Evolutionary conservation across 1,139 yeast species (phyloP).

Genomic region (Hemisphaericaspora xylanilytica): DNA sequence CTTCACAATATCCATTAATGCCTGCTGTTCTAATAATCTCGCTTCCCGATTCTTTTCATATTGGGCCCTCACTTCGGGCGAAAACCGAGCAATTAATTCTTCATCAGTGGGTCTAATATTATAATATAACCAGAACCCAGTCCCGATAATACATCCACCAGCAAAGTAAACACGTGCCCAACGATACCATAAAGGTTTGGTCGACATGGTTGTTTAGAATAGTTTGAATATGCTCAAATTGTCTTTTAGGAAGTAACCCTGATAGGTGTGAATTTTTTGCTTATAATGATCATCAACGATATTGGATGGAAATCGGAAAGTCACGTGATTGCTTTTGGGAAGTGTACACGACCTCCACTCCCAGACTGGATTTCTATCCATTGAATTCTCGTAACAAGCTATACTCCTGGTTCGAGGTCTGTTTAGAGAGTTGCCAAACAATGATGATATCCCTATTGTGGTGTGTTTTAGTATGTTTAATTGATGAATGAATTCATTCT

Average conservation of each 20-base stretch:
- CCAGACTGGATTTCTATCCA: too few species aligned
- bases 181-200: slow-evolving; percentile 49
- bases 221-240: too few species aligned
- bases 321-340: too few species aligned
- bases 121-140: slow-evolving; percentile 65
- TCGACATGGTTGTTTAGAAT: slow-evolving; percentile 12
- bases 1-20: slow-evolving; percentile 62
- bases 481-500: too few species aligned
- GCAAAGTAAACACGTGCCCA: slow-evolving; percentile 60
- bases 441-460: too few species aligned
- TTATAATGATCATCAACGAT: background rate
- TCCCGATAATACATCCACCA: slow-evolving; percentile 61
- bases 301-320: background rate
- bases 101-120: slow-evolving; percentile 85
- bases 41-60: slow-evolving; percentile 66
- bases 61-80: slow-evolving; percentile 80
- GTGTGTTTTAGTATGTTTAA: too few species aligned
- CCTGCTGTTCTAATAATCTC: slow-evolving; percentile 64
- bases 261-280: slow-evolving; percentile 2
- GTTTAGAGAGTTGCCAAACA: too few species aligned
- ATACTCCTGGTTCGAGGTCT: too few species aligned
- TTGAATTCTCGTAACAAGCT: too few species aligned
- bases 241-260: background rate
- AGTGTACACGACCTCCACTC: too few species aligned
- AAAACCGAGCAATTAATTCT: slow-evolving; percentile 64